phyloP scores from a whole-genome alignment of 177 flowering plant species.

The Vitis hybrid region DNA sequence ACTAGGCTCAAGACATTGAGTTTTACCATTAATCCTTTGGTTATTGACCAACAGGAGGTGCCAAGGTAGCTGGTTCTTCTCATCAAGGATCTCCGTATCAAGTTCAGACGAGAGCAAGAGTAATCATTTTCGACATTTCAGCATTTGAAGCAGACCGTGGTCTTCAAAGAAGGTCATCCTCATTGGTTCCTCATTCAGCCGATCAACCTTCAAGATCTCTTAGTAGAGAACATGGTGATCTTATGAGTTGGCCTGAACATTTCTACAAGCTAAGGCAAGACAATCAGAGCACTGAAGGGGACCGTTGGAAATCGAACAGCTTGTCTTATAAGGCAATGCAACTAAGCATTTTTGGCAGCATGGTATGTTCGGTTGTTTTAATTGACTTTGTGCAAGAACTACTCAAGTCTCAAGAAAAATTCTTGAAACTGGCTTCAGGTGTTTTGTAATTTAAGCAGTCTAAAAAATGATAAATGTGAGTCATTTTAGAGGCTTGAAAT shows the following conservation, averaged over 20 bases:
- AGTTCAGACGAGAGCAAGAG: conserved; percentile 79
- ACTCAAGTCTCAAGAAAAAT: no score
- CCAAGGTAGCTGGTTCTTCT: conserved; percentile 42
- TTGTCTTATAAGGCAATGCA: conserved; percentile 70
- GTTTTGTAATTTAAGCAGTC: no score
- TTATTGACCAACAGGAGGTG: conserved; percentile 32
- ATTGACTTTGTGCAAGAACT: no score
- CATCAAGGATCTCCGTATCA: conserved; percentile 53
- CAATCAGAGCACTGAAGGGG: conserved; percentile 26
- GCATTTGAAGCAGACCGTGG: conserved; percentile 45
- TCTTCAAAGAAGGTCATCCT: conserved; percentile 50
- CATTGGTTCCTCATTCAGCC: conserved; percentile 37
- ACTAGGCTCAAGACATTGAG: neutral
- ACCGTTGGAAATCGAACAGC: conserved; percentile 26
- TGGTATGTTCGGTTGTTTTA: conserved; percentile 37
- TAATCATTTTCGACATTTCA: conserved; percentile 60
- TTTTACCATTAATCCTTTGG: neutral
- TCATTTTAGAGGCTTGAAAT: no score
- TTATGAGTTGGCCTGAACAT: conserved; percentile 87
- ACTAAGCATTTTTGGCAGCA: conserved; percentile 76
- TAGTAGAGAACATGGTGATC: conserved; percentile 59
- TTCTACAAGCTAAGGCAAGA: conserved; percentile 33
- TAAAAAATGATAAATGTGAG: no score
- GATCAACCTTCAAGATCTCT: conserved; percentile 47
- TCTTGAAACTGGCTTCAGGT: no score